Evolutionary conservation across 2,329 filamentous ascomycete genomes (phyloP).

Genomic region (Passalora sequoiae): DNA sequence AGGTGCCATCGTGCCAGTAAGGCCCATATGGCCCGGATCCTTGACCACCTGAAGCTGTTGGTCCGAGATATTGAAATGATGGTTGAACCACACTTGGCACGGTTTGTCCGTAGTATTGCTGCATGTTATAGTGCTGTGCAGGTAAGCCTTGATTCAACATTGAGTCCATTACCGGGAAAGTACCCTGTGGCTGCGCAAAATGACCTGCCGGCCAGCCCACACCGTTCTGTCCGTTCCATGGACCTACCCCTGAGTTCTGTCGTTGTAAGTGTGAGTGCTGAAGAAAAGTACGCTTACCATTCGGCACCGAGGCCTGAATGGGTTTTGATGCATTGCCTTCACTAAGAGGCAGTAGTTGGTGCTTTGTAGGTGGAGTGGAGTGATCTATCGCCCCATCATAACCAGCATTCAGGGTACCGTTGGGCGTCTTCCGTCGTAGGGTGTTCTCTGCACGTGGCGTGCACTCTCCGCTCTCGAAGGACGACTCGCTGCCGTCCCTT

Average conservation of each 20-base stretch:
- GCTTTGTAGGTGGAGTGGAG: conserved; percentile 55
- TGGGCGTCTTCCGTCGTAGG: conserved; percentile 85
- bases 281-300: conserved; percentile 28
- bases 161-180: conserved; percentile 53
- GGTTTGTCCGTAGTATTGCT: conserved; percentile 41
- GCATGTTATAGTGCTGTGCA: conserved; percentile 32
- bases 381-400: conserved; percentile 67
- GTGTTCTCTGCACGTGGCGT: conserved; percentile 59
- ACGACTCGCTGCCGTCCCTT: conserved; percentile 14
- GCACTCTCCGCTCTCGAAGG: conserved; percentile 25
- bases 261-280: conserved; percentile 30
- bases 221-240: conserved; percentile 12
- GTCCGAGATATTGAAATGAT: conserved; percentile 54
- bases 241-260: conserved; percentile 14
- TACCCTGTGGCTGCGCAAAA: conserved; percentile 18
- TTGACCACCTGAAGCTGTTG: conserved; percentile 54
- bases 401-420: conserved; percentile 83
- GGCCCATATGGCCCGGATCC: conserved; percentile 55
- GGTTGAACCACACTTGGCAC: conserved; percentile 57
- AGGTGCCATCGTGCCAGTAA: conserved; percentile 61
- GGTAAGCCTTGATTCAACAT: conserved; percentile 54
- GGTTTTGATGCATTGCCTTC: conserved; percentile 24
- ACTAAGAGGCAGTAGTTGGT: conserved; percentile 67
- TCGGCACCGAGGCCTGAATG: conserved; percentile 33
- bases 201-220: conserved; percentile 16